Conservation (phyloP, 345 rosid genomes). For the Acer campestre region DNA sequence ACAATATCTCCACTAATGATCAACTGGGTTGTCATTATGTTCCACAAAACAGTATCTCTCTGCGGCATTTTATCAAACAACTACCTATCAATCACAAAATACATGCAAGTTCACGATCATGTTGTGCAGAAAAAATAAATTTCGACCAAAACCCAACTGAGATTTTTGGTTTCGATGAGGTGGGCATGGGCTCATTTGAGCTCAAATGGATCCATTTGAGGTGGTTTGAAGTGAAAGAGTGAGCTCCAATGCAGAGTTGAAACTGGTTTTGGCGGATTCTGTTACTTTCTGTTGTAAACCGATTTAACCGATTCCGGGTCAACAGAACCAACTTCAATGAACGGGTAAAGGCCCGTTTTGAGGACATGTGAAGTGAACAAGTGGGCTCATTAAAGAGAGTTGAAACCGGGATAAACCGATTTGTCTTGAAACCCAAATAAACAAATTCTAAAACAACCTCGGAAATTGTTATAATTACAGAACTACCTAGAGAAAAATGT, state of each 20-base stretch:
- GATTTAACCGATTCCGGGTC: neutral
- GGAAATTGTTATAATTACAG: too few species aligned
- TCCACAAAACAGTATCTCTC: constrained; percentile 33
- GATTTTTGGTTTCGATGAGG: constrained; percentile 28
- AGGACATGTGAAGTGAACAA: too few species aligned
- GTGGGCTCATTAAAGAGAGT: too few species aligned
- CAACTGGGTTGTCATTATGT: constrained; percentile 28
- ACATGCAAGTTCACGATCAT: constrained; percentile 29
- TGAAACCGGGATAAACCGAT: neutral
- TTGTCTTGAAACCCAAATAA: neutral
- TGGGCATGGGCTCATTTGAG: constrained; percentile 37
- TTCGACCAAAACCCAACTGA: constrained; percentile 31
- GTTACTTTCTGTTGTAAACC: neutral
- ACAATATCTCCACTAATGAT: constrained; percentile 23
- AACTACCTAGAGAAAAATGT: too few species aligned
- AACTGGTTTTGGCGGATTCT: neutral
- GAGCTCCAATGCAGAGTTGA: neutral
- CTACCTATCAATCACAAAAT: constrained; percentile 22
- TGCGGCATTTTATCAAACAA: constrained; percentile 41
- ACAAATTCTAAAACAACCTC: neutral
- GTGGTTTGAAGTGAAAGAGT: neutral
- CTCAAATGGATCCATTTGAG: constrained; percentile 27
- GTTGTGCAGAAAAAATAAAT: constrained; percentile 29
- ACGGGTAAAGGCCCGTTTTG: neutral
- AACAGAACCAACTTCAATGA: neutral